phyloP scores from a whole-genome alignment of 352 stramenopile species.

The Hyaloperonospora brassicae region DNA sequence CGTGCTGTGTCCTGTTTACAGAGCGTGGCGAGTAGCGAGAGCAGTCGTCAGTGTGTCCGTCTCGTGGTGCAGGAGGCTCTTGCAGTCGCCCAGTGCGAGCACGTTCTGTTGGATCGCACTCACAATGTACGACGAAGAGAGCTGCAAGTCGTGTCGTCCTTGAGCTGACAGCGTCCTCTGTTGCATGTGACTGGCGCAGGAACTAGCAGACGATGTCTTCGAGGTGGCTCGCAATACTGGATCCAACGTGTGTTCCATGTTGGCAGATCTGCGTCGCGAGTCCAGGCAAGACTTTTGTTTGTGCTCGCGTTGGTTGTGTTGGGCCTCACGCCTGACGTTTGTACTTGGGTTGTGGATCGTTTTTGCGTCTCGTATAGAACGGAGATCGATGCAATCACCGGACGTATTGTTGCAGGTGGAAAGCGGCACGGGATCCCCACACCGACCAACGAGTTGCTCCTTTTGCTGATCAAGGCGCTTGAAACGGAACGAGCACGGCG shows the following conservation, averaged over 20 bases:
- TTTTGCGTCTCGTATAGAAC: constrained; percentile 30
- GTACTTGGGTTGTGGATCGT: neutral
- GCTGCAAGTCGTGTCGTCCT: neutral
- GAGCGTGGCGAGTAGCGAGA: constrained; percentile 36
- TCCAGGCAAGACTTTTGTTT: constrained; percentile 26
- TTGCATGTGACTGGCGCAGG: constrained; percentile 29
- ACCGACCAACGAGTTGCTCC: constrained; percentile 52
- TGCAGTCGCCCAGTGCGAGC: constrained; percentile 37
- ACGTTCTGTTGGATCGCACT: constrained; percentile 35
- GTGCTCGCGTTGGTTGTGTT: neutral
- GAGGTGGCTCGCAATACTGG: constrained; percentile 42
- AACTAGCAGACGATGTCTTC: constrained; percentile 49
- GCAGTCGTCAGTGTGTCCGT: constrained; percentile 36
- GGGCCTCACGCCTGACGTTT: neutral
- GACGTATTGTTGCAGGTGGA: constrained; percentile 43
- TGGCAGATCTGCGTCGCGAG: constrained; percentile 56
- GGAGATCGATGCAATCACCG: constrained; percentile 70
- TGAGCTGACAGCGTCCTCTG: constrained; percentile 3
- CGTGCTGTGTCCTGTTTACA: constrained; percentile 10
- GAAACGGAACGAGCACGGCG: constrained; percentile 26
- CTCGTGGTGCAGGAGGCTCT: constrained; percentile 52
- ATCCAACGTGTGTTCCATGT: constrained; percentile 68
- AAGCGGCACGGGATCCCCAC: constrained; percentile 41
- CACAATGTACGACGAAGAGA: constrained; percentile 9
- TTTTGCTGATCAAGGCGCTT: constrained; percentile 50